Percentiles rank a stretch among this genome's conserved stretches.
phyloP scores from a whole-genome alignment of 768 basidiomycete genomes.

The Flagelloscypha sp. region DNA sequence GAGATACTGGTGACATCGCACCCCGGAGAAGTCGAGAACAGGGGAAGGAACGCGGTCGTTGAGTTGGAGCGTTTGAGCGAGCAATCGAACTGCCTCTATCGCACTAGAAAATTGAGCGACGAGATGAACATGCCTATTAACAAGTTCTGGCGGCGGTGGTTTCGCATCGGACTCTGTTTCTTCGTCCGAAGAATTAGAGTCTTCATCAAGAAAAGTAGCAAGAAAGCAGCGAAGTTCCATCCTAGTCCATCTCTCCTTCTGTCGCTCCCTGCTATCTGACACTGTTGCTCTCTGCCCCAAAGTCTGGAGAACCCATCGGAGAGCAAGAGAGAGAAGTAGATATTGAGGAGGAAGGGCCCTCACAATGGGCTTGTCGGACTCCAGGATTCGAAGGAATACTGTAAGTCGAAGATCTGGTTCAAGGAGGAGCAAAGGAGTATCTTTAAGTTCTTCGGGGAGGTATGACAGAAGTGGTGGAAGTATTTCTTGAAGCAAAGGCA shows the following conservation, averaged over 20 bases:
- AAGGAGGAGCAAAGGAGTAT: conserved; percentile 41
- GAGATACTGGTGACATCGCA: conserved; percentile 47
- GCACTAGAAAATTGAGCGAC: conserved; percentile 55
- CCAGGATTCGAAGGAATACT: conserved; percentile 46
- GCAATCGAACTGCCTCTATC: conserved; percentile 48
- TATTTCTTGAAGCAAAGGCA: too few species aligned
- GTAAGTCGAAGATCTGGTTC: conserved; percentile 43
- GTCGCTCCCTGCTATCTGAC: conserved; percentile 44
- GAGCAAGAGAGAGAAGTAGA: conserved; percentile 43
- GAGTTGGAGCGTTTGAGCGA: conserved; percentile 57
- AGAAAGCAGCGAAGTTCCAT: conserved; percentile 56
- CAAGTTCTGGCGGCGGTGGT: conserved; percentile 32
- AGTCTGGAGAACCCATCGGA: conserved; percentile 53
- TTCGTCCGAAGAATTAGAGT: conserved; percentile 10
- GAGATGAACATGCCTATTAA: conserved; percentile 60
- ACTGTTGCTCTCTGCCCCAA: conserved; percentile 46
- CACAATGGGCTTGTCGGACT: conserved; percentile 44
- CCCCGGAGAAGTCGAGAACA: conserved; percentile 49
- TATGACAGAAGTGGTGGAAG: too few species aligned
- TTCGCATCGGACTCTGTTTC: conserved; percentile 2
- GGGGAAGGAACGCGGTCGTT: conserved; percentile 36
- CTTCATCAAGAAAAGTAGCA: conserved; percentile 36
- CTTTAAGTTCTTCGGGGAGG: conserved; percentile 39
- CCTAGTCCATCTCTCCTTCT: conserved; percentile 62
- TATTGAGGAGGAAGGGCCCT: conserved; percentile 36